These are phyloP conservation scores for Pestalotiopsis sp. DNA, from an alignment of 2,329 filamentous ascomycete species.

Conservation along the genomic window DNA sequence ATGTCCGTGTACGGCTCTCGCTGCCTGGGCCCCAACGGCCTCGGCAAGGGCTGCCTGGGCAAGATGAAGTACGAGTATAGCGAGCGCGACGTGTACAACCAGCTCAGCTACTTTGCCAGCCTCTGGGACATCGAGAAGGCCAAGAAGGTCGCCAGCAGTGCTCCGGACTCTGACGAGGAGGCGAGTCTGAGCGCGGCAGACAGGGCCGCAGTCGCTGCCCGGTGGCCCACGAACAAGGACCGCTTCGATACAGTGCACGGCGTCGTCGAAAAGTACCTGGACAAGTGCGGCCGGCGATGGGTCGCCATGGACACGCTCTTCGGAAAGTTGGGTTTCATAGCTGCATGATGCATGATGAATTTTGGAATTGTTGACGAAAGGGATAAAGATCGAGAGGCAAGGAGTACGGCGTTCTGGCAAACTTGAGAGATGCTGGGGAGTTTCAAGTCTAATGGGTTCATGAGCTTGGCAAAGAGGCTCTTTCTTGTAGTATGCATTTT, in stretches of 20 bases:
- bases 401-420: not conserved
- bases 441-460: too few species aligned
- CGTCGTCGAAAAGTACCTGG: conserved; percentile 80
- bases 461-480: too few species aligned
- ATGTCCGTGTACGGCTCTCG: conserved; percentile 91
- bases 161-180: not conserved
- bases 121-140: conserved; percentile 91
- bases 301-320: conserved; percentile 92
- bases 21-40: conserved; percentile 83
- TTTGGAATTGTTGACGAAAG: not conserved
- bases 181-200: conserved; percentile 48
- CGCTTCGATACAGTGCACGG: conserved; percentile 75
- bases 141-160: conserved; percentile 44
- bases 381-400: not conserved
- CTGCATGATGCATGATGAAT: conserved; percentile 19
- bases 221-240: conserved; percentile 57
- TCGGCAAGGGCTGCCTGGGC: conserved; percentile 81
- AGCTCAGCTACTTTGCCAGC: conserved; percentile 81
- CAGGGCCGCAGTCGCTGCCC: conserved; percentile 45
- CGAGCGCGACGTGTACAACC: conserved; percentile 93
- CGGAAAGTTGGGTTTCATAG: conserved; percentile 59
- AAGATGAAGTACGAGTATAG: conserved; percentile 85
- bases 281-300: conserved; percentile 89
- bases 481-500: too few species aligned
- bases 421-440: too few species aligned